A percentile compares a stretch with the other conserved stretches of the same genome.
These are phyloP conservation scores for Diplodia mutila DNA, from an alignment of 2,329 filamentous ascomycete species.

Conservation along the genomic window DNA sequence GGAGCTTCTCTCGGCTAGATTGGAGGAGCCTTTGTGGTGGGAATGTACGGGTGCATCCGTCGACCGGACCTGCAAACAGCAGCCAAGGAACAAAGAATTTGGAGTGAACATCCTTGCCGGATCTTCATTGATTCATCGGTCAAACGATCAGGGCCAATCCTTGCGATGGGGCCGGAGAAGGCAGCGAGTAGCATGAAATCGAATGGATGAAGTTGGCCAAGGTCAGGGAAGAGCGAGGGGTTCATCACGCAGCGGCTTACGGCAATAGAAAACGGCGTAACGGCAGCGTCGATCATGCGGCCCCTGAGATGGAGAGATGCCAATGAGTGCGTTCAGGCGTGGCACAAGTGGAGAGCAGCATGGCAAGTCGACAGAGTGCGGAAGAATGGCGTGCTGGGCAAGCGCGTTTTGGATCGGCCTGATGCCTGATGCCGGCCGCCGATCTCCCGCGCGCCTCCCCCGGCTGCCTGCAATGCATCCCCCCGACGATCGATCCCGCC, in stretches of 20 bases:
- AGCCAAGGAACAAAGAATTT: not conserved
- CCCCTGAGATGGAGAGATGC: constrained; percentile 8
- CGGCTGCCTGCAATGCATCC: not conserved
- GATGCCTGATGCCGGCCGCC: constrained; percentile 1
- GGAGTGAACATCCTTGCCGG: not conserved
- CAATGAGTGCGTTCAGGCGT: not conserved
- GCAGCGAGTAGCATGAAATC: no score
- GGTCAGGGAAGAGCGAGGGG: not conserved
- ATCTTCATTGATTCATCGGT: not conserved
- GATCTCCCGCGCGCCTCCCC: constrained; percentile 7
- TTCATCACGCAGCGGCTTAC: not conserved
- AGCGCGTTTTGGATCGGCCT: constrained; percentile 7
- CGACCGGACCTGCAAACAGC: not conserved
- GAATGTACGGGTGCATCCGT: constrained; percentile 10
- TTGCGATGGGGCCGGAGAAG: no score
- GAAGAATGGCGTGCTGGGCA: constrained; percentile 9
- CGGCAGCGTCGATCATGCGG: not conserved
- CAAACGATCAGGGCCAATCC: no score
- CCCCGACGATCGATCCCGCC: not conserved
- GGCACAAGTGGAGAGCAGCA: not conserved
- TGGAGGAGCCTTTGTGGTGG: not conserved
- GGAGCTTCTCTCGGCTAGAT: not conserved
- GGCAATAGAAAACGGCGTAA: constrained; percentile 13
- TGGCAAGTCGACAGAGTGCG: not conserved
- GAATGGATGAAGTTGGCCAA: no score